A percentile compares a stretch with the other conserved stretches of the same genome.
Conservation (phyloP, 2,329 filamentous ascomycete genomes). For the Orbilia javanica region DNA sequence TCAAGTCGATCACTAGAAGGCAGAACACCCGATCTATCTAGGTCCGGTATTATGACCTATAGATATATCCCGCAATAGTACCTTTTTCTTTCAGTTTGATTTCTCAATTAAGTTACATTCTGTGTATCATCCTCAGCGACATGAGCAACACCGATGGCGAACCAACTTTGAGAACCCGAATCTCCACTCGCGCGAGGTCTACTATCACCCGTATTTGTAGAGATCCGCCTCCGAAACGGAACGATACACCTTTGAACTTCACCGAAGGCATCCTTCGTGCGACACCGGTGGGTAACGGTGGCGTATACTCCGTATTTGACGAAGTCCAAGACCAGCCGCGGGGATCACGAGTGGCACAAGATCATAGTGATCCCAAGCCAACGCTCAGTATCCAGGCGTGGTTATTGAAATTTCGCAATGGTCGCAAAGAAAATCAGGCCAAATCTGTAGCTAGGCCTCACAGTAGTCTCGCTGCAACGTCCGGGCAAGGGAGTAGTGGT, state of each 20-base stretch:
- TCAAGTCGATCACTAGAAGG: neutral
- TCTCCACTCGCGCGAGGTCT: slow-evolving; percentile 43
- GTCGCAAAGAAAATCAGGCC: neutral
- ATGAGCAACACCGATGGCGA: neutral
- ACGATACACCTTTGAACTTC: slow-evolving; percentile 52
- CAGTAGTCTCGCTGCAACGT: neutral
- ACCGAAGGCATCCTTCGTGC: slow-evolving; percentile 5
- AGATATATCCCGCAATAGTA: neutral
- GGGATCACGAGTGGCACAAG: neutral
- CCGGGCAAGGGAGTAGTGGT: slow-evolving; percentile 13
- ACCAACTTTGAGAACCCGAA: slow-evolving; percentile 20
- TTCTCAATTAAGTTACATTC: neutral
- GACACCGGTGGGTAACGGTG: neutral
- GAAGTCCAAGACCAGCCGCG: neutral
- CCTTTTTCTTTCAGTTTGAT: neutral
- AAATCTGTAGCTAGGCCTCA: slow-evolving; percentile 35
- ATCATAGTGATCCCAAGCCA: neutral
- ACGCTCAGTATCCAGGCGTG: slow-evolving; percentile 20
- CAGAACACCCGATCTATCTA: neutral
- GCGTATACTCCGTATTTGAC: neutral
- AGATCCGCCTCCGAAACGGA: slow-evolving; percentile 54
- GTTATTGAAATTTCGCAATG: slow-evolving; percentile 29
- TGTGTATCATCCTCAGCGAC: neutral
- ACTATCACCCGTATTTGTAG: slow-evolving; percentile 37
- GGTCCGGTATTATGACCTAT: neutral